Conservation (phyloP, 371 early-diverging fungal genomes). For the Syncephalastrum contaminatum region DNA sequence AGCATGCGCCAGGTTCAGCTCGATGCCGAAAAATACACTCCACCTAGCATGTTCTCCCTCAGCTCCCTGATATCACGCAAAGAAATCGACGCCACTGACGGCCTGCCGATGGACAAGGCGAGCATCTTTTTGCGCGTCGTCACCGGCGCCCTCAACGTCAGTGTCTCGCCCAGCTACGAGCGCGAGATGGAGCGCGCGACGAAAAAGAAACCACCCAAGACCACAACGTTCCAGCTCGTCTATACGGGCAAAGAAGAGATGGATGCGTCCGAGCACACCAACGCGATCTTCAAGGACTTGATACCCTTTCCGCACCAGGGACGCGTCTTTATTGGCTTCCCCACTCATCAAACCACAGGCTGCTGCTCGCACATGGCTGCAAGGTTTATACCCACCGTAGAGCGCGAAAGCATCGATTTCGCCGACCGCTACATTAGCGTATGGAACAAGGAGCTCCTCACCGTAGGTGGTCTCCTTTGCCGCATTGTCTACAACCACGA, state of each 20-base stretch:
- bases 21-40: slow-evolving; percentile 60
- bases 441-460: slow-evolving; percentile 85
- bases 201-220: slow-evolving; percentile 84
- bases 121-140: slow-evolving; percentile 78
- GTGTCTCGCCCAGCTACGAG: slow-evolving; percentile 53
- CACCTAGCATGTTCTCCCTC: slow-evolving; percentile 27
- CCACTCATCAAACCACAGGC: slow-evolving; percentile 91
- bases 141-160: slow-evolving; percentile 58
- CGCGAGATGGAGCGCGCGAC: slow-evolving; percentile 89
- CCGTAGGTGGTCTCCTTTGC: slow-evolving; percentile 71
- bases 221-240: slow-evolving; percentile 69
- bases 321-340: slow-evolving; percentile 87
- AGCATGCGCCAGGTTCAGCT: slow-evolving; percentile 69
- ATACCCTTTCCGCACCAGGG: slow-evolving; percentile 80
- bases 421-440: slow-evolving; percentile 79
- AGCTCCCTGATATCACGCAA: slow-evolving; percentile 23
- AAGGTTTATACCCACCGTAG: slow-evolving; percentile 88
- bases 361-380: slow-evolving; percentile 81
- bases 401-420: slow-evolving; percentile 90
- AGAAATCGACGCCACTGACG: slow-evolving; percentile 3
- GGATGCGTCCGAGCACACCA: slow-evolving; percentile 63
- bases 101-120: slow-evolving; percentile 41
- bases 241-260: slow-evolving; percentile 77
- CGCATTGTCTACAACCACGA: slow-evolving; percentile 82
- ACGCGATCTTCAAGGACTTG: slow-evolving; percentile 68